These are phyloP conservation scores for Hortiboletus flavorubellus DNA, from an alignment of 768 basidiomycete species.

Conservation along the genomic window DNA sequence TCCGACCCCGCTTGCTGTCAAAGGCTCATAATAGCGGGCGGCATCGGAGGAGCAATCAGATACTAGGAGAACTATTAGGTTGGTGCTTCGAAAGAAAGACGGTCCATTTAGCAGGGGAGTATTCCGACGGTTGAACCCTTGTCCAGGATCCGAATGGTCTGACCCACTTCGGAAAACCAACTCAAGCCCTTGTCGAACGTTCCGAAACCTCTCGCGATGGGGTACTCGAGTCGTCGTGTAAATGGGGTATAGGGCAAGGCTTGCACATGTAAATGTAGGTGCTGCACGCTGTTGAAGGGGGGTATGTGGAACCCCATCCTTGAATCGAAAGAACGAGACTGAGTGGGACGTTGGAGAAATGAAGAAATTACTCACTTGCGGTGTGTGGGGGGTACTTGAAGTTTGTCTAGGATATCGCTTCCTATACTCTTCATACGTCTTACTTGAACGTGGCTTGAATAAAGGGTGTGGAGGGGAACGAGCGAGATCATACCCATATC, in stretches of 20 bases:
- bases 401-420: constrained; percentile 45
- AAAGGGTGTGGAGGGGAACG: constrained; percentile 10
- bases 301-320: constrained; percentile 84
- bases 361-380: constrained; percentile 41
- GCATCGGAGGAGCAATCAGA: too few relatives aligned
- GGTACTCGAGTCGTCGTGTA: constrained; percentile 45
- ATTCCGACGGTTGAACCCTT: constrained; percentile 47
- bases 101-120: constrained; percentile 40
- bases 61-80: background rate
- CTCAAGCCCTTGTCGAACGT: constrained; percentile 58
- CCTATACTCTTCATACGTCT: constrained; percentile 50
- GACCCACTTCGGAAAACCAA: constrained; percentile 68
- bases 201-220: constrained; percentile 37
- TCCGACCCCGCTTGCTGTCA: background rate
- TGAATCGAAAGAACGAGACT: background rate
- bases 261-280: constrained; percentile 75
- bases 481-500: constrained; percentile 42
- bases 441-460: constrained; percentile 35
- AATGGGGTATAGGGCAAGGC: constrained; percentile 57
- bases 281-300: constrained; percentile 68
- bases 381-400: constrained; percentile 38
- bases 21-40: too few relatives aligned
- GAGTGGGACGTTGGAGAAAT: background rate
- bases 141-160: constrained; percentile 59
- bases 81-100: background rate